These are phyloP conservation scores for Sugiyamaella chiloensis DNA, from an alignment of 805 yeast species.

Conservation along the genomic window DNA sequence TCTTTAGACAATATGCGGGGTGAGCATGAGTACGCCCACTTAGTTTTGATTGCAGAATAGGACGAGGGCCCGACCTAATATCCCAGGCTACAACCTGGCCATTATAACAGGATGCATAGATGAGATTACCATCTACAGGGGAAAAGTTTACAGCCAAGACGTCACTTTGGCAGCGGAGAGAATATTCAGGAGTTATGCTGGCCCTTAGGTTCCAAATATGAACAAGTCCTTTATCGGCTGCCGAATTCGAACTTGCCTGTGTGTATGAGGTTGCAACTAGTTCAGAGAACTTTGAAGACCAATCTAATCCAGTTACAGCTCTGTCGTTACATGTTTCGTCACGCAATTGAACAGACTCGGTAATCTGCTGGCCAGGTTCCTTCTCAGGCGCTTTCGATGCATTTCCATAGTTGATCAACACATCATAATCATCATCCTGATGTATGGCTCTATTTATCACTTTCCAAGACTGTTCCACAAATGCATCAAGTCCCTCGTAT, in stretches of 20 bases:
- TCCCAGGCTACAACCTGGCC: conserved; percentile 57
- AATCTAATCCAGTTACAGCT: conserved; percentile 34
- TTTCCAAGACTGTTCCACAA: conserved; percentile 31
- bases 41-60: conserved; percentile 34
- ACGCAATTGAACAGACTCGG: conserved; percentile 23
- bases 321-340: conserved; percentile 25
- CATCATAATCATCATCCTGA: conserved; percentile 29
- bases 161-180: conserved; percentile 42
- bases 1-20: conserved; percentile 32
- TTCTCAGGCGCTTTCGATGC: conserved; percentile 9
- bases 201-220: conserved; percentile 38
- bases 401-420: conserved; percentile 30
- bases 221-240: conserved; percentile 32
- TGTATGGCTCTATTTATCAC: conserved; percentile 33
- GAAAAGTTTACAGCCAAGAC: conserved; percentile 44
- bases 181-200: conserved; percentile 38
- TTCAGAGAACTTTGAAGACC: conserved; percentile 37
- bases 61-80: conserved; percentile 30
- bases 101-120: conserved; percentile 47
- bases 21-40: conserved; percentile 35
- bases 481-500: conserved; percentile 17
- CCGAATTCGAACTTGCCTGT: conserved; percentile 20
- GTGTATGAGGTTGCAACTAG: conserved; percentile 35
- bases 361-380: conserved; percentile 7
- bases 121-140: conserved; percentile 35